Conservation (phyloP, 1,284 basidiomycete genomes). For the Boletellus deceptivus region DNA sequence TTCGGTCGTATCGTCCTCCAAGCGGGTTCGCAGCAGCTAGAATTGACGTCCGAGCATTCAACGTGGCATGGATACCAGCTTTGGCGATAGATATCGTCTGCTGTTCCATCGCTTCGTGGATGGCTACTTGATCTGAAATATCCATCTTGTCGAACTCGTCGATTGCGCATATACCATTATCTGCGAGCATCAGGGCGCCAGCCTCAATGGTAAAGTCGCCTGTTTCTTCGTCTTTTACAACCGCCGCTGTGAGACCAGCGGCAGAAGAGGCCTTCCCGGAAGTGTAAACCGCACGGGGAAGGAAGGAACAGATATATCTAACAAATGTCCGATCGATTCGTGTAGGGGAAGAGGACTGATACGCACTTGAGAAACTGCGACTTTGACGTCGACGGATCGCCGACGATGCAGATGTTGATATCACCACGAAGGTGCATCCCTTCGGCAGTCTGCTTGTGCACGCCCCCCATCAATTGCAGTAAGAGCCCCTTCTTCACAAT, state of each 20-base stretch:
- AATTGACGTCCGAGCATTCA: constrained; percentile 97
- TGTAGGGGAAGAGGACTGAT: neutral
- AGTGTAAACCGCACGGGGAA: constrained; percentile 97
- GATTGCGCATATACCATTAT: constrained; percentile 99
- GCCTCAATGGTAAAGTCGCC: constrained; percentile 99
- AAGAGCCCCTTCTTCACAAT: constrained; percentile 98
- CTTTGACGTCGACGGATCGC: constrained; percentile 96
- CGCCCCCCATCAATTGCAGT: constrained; percentile 99
- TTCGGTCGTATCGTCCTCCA: constrained; percentile 95
- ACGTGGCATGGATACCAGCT: constrained; percentile 97
- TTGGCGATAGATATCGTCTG: constrained; percentile 99
- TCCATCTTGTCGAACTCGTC: constrained; percentile 99
- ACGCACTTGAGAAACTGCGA: constrained; percentile 97
- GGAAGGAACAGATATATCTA: constrained; percentile 98
- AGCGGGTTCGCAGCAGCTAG: constrained; percentile 98
- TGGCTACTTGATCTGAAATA: constrained; percentile 96
- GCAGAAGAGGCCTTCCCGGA: constrained; percentile 99
- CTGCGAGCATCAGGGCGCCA: constrained; percentile 97
- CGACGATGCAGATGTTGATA: constrained; percentile 98
- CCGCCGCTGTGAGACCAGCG: constrained; percentile 97
- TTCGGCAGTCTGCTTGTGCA: constrained; percentile 95
- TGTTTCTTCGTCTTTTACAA: constrained; percentile 98
- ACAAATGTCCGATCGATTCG: neutral
- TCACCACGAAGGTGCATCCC: constrained; percentile 98
- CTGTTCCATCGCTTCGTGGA: constrained; percentile 99